phyloP scores from a whole-genome alignment of 345 rosid species.

The Ricinus communis region DNA sequence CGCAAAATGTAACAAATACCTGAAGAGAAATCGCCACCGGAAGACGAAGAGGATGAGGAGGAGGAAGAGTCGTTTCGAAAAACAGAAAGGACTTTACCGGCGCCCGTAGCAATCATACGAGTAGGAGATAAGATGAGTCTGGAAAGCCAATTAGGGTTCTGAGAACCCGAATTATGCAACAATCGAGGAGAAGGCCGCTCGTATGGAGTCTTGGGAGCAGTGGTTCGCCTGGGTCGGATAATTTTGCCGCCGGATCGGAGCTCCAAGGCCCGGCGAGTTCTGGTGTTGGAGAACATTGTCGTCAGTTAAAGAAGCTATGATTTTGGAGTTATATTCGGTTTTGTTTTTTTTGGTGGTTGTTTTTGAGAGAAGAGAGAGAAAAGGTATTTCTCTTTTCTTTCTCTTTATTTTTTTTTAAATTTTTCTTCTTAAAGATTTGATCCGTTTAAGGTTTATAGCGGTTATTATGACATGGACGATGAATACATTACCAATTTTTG shows the following conservation, averaged over 20 bases:
- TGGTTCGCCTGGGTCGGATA: conserved; percentile 50
- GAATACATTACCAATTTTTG: too few relatives aligned
- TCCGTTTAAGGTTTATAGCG: conserved; percentile 14
- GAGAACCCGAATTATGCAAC: conserved; percentile 26
- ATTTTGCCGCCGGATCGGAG: conserved; percentile 69
- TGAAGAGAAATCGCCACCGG: conserved; percentile 41
- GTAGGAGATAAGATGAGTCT: conserved; percentile 69
- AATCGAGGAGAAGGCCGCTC: conserved; percentile 41
- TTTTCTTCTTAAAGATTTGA: neutral
- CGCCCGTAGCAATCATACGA: conserved; percentile 71
- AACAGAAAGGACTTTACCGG: conserved; percentile 70
- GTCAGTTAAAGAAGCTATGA: neutral
- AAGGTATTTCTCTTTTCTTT: too few relatives aligned
- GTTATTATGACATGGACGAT: neutral
- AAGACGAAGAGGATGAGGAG: conserved; percentile 50
- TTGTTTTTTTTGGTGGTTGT: neutral
- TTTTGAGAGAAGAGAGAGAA: neutral
- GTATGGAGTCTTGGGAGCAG: conserved; percentile 54
- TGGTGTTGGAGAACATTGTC: conserved; percentile 21
- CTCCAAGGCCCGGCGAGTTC: conserved; percentile 20
- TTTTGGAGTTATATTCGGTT: neutral
- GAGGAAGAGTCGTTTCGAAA: conserved; percentile 58
- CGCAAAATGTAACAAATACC: conserved; percentile 24
- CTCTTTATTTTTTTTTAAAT: too few relatives aligned
- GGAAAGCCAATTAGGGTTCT: conserved; percentile 89